Base-by-base conservation (phyloP, 2,329 filamentous ascomycete genomes). In the Penicillium sp. region DNA sequence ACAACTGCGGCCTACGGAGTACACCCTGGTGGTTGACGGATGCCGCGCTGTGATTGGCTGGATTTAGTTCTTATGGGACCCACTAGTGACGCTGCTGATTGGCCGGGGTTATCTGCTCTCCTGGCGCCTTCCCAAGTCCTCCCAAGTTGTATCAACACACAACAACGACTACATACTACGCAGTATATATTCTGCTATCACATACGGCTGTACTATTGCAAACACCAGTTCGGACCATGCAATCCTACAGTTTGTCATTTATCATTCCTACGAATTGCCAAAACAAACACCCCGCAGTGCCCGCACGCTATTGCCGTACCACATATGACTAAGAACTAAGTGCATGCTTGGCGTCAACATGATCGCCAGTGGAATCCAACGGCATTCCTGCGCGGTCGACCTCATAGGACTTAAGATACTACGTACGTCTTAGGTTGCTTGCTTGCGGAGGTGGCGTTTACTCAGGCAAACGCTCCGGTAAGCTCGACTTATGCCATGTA, bases 321-420 rank as follows among this genome's bases (percentile, higher is more conserved):
- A 33, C 42, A 52, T 43, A 11, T 33, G n/a, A 52, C 50, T 52
- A 45, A 52, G 23, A 24, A 45, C 5, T 45, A 45, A 42, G 40
- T 24, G 24, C 42, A 24, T 45, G 35, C 35, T 40, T 40, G 35
- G 35, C 35, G n/a, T 16, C 35, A 18, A 18, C 35, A 18, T 40
- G 35, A 40, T 40, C n/a, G 11, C 12, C 35, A 38, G 33, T 12
- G 33, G 12, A 38, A n/a, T 40, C 35, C 35, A 40, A 18, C 16
- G 5, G 35, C 12, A 28, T 28, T 33, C 30, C 30, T 33, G 30
- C 26, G 26, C 26, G 26, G 4, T 33, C 30, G 9, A 33, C 30
- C 9, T 33, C 30, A 33, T 6, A 14, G 12, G 30, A 33, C n/a
- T n/a, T n/a, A n/a, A 11, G 12, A 4, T 28, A 8, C 26, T 28